phyloP scores from a whole-genome alignment of 2,329 filamentous ascomycete species.

The Cercospora canescens region DNA sequence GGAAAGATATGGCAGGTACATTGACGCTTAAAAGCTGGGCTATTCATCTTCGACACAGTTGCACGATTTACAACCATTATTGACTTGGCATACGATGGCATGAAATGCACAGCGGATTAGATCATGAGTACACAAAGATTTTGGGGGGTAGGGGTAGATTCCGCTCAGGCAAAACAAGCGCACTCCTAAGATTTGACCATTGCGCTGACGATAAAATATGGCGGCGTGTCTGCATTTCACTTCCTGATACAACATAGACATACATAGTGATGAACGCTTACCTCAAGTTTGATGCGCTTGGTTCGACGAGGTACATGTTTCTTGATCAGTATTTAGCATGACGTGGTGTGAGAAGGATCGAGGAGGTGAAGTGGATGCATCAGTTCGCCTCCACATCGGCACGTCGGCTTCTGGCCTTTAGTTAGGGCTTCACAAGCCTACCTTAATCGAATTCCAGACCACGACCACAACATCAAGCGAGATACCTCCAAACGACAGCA shows the following conservation, averaged over 20 bases:
- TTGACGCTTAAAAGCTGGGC: not conserved
- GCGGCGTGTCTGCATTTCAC: not conserved
- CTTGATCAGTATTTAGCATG: not conserved
- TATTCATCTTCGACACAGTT: not conserved
- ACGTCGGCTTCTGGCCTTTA: not conserved
- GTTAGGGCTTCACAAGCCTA: not conserved
- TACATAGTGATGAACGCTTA: not conserved
- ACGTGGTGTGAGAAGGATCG: not conserved
- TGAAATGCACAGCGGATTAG: not conserved
- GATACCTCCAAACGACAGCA: not conserved
- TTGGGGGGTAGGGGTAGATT: not conserved
- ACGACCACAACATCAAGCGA: not conserved
- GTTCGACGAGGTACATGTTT: not conserved
- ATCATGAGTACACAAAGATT: not conserved
- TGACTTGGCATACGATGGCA: not conserved
- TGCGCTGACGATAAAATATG: not conserved
- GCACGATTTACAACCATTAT: not conserved
- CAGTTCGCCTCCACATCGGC: not conserved
- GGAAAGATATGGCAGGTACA: constrained; percentile 26
- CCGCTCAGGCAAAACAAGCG: not conserved
- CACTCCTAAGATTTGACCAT: not conserved
- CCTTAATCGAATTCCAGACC: not conserved
- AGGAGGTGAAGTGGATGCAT: not conserved
- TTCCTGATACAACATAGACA: not conserved
- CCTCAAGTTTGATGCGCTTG: not conserved